phyloP scores from a whole-genome alignment of 1,284 basidiomycete species.

The Naganishia sp. region DNA sequence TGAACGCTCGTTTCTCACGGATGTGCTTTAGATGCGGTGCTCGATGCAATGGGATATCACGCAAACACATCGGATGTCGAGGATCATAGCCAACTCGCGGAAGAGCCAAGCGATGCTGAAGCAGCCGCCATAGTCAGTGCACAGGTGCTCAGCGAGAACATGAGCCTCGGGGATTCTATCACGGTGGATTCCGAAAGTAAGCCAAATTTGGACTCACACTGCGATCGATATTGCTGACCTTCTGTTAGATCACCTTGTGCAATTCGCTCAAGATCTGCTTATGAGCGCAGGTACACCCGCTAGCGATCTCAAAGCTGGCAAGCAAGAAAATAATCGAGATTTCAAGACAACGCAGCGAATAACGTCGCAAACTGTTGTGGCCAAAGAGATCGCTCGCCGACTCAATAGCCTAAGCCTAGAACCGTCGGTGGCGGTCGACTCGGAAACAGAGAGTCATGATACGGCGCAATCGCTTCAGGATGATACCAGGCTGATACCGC shows the following conservation, averaged over 20 bases:
- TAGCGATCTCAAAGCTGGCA: slow-evolving; percentile 13
- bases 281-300: slow-evolving; percentile 27
- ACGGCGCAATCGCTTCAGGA: neutral
- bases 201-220: neutral
- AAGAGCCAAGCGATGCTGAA: slow-evolving; percentile 1
- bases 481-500: neutral
- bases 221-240: neutral
- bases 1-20: neutral
- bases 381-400: slow-evolving; percentile 30
- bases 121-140: slow-evolving; percentile 10
- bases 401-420: slow-evolving; percentile 26
- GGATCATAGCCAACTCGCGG: neutral
- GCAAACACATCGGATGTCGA: slow-evolving; percentile 24
- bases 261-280: slow-evolving; percentile 33
- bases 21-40: slow-evolving; percentile 56
- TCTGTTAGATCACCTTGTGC: slow-evolving; percentile 21
- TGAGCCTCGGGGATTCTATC: slow-evolving; percentile 26
- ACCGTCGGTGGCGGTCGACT: neutral
- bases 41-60: slow-evolving; percentile 58
- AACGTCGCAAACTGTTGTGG: slow-evolving; percentile 22
- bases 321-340: neutral
- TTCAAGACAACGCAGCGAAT: neutral
- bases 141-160: slow-evolving; percentile 23
- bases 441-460: neutral
- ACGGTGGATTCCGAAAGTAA: slow-evolving; percentile 27